phyloP scores from a whole-genome alignment of 1,139 yeast species.

The Suhomyces taliae region DNA sequence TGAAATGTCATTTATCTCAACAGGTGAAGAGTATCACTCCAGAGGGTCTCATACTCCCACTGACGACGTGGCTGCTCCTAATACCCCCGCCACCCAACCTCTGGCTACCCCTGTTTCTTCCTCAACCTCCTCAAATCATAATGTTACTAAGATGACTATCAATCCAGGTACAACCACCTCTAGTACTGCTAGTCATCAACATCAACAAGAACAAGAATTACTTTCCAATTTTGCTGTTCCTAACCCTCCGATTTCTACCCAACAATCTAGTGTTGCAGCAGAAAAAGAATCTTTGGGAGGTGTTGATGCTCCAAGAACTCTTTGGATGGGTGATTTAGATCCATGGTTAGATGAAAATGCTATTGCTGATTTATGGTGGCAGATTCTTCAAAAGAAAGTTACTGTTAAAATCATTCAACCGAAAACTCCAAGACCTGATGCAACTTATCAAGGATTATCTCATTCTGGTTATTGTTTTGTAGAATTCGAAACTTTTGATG shows the following conservation, averaged over 20 bases:
- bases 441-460: conserved; percentile 29
- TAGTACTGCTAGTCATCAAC: conserved; percentile 45
- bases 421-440: conserved; percentile 30
- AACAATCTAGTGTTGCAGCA: conserved; percentile 32
- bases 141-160: conserved; percentile 1
- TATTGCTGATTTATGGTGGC: conserved; percentile 62
- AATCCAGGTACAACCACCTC: conserved; percentile 19
- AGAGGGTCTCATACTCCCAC: background rate
- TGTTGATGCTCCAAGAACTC: conserved; percentile 47
- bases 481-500: conserved; percentile 61
- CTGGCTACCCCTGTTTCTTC: conserved; percentile 1
- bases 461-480: conserved; percentile 77
- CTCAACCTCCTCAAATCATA: background rate
- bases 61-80: background rate
- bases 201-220: conserved; percentile 47
- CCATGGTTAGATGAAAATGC: conserved; percentile 68
- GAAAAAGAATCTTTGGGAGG: conserved; percentile 12
- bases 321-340: conserved; percentile 83
- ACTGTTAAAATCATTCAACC: conserved; percentile 57
- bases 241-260: conserved; percentile 42
- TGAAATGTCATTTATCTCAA: conserved; percentile 5
- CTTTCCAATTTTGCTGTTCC: conserved; percentile 42
- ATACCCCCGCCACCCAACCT: background rate
- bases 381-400: conserved; percentile 40
- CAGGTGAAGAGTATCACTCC: background rate